Conservation (phyloP, 345 rosid genomes). For the Citrus sp. region DNA sequence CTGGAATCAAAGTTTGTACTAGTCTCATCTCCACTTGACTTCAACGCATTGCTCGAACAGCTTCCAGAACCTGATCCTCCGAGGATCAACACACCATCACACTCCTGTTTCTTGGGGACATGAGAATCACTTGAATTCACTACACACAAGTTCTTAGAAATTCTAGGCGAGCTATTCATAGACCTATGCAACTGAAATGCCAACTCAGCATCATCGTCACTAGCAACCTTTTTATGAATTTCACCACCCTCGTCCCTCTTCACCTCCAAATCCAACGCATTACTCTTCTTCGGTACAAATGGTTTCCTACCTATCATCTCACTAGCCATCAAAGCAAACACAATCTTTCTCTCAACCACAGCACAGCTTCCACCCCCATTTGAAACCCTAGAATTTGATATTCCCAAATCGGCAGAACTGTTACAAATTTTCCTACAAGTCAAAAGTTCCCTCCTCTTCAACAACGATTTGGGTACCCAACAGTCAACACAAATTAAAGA, state of each 20-base stretch:
- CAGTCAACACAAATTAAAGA: slow-evolving; percentile 54
- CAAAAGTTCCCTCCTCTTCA: slow-evolving; percentile 7
- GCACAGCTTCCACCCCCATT: slow-evolving; percentile 12
- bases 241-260: slow-evolving; percentile 1
- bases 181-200: slow-evolving; percentile 34
- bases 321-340: slow-evolving; percentile 26
- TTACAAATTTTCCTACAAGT: slow-evolving; percentile 12
- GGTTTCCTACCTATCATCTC: slow-evolving; percentile 24
- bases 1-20: slow-evolving; percentile 15
- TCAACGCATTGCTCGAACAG: slow-evolving; percentile 23
- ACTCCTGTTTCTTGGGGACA: not conserved
- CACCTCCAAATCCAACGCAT: slow-evolving; percentile 14
- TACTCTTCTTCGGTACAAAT: slow-evolving; percentile 3
- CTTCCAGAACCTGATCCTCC: slow-evolving; percentile 10
- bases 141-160: slow-evolving; percentile 21
- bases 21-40: slow-evolving; percentile 19
- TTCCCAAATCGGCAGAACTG: not conserved
- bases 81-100: not conserved
- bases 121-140: slow-evolving; percentile 8
- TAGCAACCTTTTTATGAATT: not conserved
- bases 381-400: slow-evolving; percentile 8
- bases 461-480: slow-evolving; percentile 51
- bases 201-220: slow-evolving; percentile 27
- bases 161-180: slow-evolving; percentile 32
- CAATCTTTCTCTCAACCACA: slow-evolving; percentile 19